Evolutionary conservation across 306 rosid genomes (phyloP).

Genomic region (Sicyos baderoa): DNA sequence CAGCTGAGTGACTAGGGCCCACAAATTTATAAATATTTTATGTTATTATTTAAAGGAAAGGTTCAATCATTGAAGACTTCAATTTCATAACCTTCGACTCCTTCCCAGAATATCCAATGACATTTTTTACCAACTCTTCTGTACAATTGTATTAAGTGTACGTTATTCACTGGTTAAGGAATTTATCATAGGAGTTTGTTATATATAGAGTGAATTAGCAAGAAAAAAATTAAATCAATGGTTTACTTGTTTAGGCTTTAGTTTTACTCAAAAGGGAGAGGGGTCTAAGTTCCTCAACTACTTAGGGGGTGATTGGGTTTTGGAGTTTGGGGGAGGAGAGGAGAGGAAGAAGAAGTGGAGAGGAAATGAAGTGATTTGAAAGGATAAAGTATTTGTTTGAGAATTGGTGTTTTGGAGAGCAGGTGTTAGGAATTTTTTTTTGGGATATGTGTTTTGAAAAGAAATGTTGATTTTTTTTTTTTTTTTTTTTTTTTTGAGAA

Average conservation of each 20-base stretch:
- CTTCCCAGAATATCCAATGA: not conserved
- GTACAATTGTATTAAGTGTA: not conserved
- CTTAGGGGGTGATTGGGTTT: too few relatives aligned
- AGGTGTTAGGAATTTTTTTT: too few relatives aligned
- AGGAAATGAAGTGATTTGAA: too few relatives aligned
- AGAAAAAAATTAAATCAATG: not conserved
- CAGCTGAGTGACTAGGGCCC: not conserved
- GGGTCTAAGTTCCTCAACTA: not conserved
- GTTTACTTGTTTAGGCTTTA: not conserved
- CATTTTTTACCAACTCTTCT: not conserved
- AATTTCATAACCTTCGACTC: slow-evolving; percentile 17
- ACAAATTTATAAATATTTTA: not conserved
- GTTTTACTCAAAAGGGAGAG: not conserved
- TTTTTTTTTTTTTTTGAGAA: too few relatives aligned
- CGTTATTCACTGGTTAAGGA: not conserved
- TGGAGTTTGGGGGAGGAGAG: too few relatives aligned
- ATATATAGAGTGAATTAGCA: too few relatives aligned
- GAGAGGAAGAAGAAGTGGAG: too few relatives aligned
- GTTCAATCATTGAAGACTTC: not conserved
- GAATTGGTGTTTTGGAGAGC: too few relatives aligned
- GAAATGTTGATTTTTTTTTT: too few relatives aligned
- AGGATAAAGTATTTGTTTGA: too few relatives aligned
- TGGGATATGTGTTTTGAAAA: too few relatives aligned
- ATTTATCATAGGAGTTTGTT: not conserved
- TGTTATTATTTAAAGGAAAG: slow-evolving; percentile 4